These are phyloP conservation scores for Dipteronia sinensis DNA, from an alignment of 345 rosid species.

Conservation along the genomic window DNA sequence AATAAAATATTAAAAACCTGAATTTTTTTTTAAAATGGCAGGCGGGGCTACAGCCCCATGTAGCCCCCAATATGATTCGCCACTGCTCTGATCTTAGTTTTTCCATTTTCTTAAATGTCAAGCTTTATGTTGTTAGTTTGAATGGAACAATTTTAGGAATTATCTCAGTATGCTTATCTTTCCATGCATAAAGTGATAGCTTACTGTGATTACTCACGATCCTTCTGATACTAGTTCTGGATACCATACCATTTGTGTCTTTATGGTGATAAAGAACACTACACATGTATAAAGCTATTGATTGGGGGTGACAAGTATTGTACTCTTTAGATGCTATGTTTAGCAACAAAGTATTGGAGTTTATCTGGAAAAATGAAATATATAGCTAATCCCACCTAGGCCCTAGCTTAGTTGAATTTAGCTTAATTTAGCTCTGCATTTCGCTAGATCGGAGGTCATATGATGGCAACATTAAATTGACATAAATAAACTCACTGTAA, in stretches of 20 bases:
- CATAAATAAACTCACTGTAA: background rate
- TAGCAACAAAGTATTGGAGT: background rate
- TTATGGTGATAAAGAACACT: background rate
- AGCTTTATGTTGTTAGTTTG: background rate
- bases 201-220: background rate
- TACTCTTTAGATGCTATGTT: background rate
- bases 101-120: background rate
- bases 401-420: background rate
- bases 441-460: background rate
- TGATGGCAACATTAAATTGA: background rate
- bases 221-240: background rate
- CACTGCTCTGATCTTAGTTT: slow-evolving; percentile 4
- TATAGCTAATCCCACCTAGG: background rate
- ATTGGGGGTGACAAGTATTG: background rate
- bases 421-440: background rate
- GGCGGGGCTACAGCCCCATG: no score
- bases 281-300: background rate
- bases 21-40: no score
- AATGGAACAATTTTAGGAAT: background rate
- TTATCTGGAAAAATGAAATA: background rate
- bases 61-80: no score
- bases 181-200: background rate
- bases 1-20: no score
- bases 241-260: background rate
- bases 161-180: background rate